These are phyloP conservation scores for Falciphora oryzae DNA, from an alignment of 2,329 filamentous ascomycete species.

Conservation along the genomic window DNA sequence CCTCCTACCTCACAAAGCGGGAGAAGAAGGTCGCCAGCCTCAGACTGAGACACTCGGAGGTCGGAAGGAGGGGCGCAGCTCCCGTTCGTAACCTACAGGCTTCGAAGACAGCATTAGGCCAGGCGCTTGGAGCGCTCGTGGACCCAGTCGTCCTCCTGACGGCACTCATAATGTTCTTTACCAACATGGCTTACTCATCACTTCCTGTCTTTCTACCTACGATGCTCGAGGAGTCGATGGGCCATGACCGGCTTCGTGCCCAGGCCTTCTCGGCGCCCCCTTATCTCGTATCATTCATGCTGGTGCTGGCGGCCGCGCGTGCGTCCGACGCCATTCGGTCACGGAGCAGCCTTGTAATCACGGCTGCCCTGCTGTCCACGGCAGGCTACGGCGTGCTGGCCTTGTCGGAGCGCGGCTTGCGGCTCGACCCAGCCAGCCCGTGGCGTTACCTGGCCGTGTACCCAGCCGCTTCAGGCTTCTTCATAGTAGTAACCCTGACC, in stretches of 20 bases:
- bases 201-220: constrained; percentile 84
- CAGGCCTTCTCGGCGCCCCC: constrained; percentile 80
- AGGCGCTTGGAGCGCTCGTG: constrained; percentile 51
- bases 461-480: constrained; percentile 74
- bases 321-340: constrained; percentile 61
- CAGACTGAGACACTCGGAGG: constrained; percentile 45
- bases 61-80: constrained; percentile 9
- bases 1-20: constrained; percentile 54
- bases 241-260: constrained; percentile 58
- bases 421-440: constrained; percentile 28
- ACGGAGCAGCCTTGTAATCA: constrained; percentile 61
- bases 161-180: constrained; percentile 77
- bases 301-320: constrained; percentile 66
- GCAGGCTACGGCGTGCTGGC: constrained; percentile 54
- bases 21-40: constrained; percentile 65
- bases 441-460: constrained; percentile 70
- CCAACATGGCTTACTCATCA: constrained; percentile 83
- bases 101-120: constrained; percentile 27
- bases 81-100: constrained; percentile 35
- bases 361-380: constrained; percentile 62
- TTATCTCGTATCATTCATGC: constrained; percentile 68
- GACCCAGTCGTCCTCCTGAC: constrained; percentile 72
- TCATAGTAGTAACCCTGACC: constrained; percentile 75
- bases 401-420: constrained; percentile 36
- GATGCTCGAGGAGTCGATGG: constrained; percentile 68